Evolutionary conservation across 2,329 filamentous ascomycete genomes (phyloP), one percentile per base, ranked within the genome.

Genomic region (Fusarium verrucosum): DNA sequence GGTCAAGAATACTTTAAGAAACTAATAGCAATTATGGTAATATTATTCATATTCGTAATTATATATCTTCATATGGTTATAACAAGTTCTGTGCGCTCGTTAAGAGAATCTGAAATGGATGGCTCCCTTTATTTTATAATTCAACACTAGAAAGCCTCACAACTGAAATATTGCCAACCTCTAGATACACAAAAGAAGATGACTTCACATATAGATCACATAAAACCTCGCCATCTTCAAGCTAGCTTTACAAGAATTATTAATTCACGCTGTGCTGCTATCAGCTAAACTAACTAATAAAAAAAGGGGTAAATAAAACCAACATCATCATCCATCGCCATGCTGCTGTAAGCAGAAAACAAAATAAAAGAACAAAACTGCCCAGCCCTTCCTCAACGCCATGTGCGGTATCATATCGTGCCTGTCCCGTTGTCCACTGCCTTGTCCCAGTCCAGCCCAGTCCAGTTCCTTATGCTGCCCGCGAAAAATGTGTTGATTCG

Each of bases 241-340:
- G n/a, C 14, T 47, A 3, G 16, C 14, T 47, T 46, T 20, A 50
- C 35, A 47, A 42, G 11, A 44, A 51, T 44, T 59, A 56, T 46
- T 42, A 50, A 59, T 52, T 46, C 50, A 40, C 45, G 52, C 58
- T 50, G 32, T 42, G 35, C 7, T 55, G n/a, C 30, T 33, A 22
- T 50, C 28, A 62, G 37, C 50, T 40, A 58, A 56, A 58, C 57
- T 50, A 67, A 58, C 54, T 37, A 57, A 53, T 57, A 69, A 59
- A 38, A 32, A 45, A 55, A 30, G 14, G 49, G 52, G 10, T 14
- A 50, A 50, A 58, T 42, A 56, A 66, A 52, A 50, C 54, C 62
- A 54, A 69, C 65, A 69, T 73, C 61, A 67, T 73, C 65, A 69
- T 70, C 72, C 69, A 70, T 70, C 73, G 73, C 73, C 72, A 76